Percentiles rank a stretch among this genome's conserved stretches.
phyloP scores from a whole-genome alignment of 1,139 yeast genomes.

The Suzukiozyma palmioleophila region DNA sequence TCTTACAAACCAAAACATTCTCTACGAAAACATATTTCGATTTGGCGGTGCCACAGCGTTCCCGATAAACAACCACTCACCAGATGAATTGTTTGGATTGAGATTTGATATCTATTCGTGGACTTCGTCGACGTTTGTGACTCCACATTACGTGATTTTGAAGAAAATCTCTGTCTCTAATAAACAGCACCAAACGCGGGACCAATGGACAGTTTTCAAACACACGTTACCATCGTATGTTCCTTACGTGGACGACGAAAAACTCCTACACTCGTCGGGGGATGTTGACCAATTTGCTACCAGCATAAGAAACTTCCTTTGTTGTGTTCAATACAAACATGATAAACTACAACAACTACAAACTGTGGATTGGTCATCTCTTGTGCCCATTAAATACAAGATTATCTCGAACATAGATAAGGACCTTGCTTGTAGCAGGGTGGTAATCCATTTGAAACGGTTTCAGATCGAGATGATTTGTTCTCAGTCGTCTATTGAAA shows the following conservation, averaged over 20 bases:
- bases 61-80: constrained; percentile 28
- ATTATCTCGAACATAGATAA: constrained; percentile 14
- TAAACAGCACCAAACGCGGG: constrained; percentile 8
- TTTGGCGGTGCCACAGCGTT: constrained; percentile 41
- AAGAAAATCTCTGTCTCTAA: constrained; percentile 13
- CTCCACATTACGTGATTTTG: constrained; percentile 38
- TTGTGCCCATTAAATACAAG: constrained; percentile 7
- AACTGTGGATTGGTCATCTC: constrained; percentile 9
- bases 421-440: constrained; percentile 24
- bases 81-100: constrained; percentile 28
- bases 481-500: constrained; percentile 14
- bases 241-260: constrained; percentile 15
- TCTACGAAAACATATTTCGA: constrained; percentile 35
- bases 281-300: constrained; percentile 21
- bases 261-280: constrained; percentile 14
- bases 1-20: constrained; percentile 25
- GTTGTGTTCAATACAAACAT: constrained; percentile 25
- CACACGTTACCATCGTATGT: constrained; percentile 36
- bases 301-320: constrained; percentile 16
- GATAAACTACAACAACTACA: constrained; percentile 23
- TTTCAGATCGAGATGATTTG: constrained; percentile 18
- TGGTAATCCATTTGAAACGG: constrained; percentile 10
- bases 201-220: constrained; percentile 28
- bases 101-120: constrained; percentile 33
- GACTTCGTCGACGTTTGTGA: constrained; percentile 13